These are phyloP conservation scores for Gynochthodes officinalis DNA, from an alignment of 257 asterid genomes.

Conservation along the genomic window DNA sequence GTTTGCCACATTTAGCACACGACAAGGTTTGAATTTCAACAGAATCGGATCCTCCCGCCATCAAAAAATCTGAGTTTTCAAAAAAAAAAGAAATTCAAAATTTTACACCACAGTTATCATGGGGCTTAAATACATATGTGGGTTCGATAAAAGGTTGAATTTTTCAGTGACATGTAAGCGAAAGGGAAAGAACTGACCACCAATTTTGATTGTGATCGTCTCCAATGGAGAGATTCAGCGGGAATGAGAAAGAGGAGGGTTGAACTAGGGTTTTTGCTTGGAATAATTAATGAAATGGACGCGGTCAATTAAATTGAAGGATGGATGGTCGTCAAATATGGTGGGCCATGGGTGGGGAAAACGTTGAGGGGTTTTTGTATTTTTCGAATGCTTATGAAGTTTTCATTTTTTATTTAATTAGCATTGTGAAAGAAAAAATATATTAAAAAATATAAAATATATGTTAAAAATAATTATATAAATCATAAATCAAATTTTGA, in stretches of 20 bases:
- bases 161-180: neutral
- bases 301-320: neutral
- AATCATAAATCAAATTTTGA: too few relatives aligned
- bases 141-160: constrained; percentile 2
- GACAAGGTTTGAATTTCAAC: constrained; percentile 40
- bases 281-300: too few relatives aligned
- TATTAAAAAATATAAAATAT: too few relatives aligned
- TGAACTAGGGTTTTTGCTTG: constrained; percentile 33
- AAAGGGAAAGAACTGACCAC: constrained; percentile 9
- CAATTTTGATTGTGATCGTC: constrained; percentile 3
- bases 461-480: too few relatives aligned
- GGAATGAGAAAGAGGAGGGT: neutral
- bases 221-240: neutral
- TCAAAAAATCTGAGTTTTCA: constrained; percentile 19
- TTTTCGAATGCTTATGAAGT: too few relatives aligned
- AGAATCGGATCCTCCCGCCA: constrained; percentile 72
- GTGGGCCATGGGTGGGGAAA: neutral
- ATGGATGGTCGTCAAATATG: neutral
- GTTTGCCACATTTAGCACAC: constrained; percentile 84
- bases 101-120: neutral
- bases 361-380: too few relatives aligned
- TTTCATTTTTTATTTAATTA: too few relatives aligned
- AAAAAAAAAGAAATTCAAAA: neutral
- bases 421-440: too few relatives aligned
- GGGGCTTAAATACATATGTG: too few relatives aligned